Evolutionary conservation across 108 stramenopile species (phyloP), one percentile per base, ranked within the genome.

Genomic region (Skeletonema tropicum): DNA sequence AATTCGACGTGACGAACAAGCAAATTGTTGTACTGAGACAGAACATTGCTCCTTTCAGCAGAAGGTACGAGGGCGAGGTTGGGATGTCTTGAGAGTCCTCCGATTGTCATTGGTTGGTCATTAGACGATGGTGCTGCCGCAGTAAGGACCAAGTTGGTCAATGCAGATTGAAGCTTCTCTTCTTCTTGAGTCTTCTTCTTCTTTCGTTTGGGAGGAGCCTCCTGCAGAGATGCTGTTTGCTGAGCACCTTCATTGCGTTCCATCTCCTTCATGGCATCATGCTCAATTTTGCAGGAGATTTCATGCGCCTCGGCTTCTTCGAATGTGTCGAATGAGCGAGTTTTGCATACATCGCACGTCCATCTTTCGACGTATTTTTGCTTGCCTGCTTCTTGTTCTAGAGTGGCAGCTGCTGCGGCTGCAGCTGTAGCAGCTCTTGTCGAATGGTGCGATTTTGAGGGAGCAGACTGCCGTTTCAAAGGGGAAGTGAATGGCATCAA

Each of bases 1-100:
- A 85, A 78, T 33, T 82, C 84, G 55, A 77, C 68, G 66, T 85
- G 55, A 6, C 69, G 80, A 55, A 82, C 72, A 30, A 85, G 81
- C 29, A 82, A 61, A 25, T 78, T 82, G 41, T 85, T 85, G 75
- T 85, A 85, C 60, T 85, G 80, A 12, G 83, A 80, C 13, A 80
- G 62, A 6, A 58, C 57, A 1, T 26, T 21, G 25, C 57, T 75
- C 32, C 49, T 65, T 25, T 75, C 65, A 41, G 38, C 75, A 11
- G 46, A 57, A 23, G 75, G 75, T 12, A 83, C 25, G 15, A 83
- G 69, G 42, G 64, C 55, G 23, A 83, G 72, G 19, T 68, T 31
- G 26, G 66, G 75, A 35, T 69, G 62, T 45, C 52, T 68, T 8
- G 11, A 14, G 32, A 6, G 33, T 17, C 29, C 19, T 62, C 33